These are phyloP conservation scores for Tubosaeta sp. DNA, from an alignment of 768 basidiomycete genomes.

Conservation along the genomic window DNA sequence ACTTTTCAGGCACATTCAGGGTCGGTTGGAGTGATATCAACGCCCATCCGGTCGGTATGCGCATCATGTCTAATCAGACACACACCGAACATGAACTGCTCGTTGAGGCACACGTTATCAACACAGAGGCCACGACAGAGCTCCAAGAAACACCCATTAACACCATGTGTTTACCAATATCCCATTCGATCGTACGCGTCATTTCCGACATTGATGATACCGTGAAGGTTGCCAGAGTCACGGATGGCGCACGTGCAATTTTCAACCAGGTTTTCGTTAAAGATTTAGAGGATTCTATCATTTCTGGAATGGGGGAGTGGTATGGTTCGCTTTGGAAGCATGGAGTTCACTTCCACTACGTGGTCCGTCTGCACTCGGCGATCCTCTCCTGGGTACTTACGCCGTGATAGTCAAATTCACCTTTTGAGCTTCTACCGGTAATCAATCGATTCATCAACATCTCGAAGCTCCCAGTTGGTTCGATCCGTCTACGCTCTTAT, in stretches of 20 bases:
- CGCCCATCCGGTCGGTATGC: slow-evolving; percentile 52
- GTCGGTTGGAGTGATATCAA: slow-evolving; percentile 70
- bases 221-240: slow-evolving; percentile 61
- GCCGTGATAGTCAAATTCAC: slow-evolving; percentile 73
- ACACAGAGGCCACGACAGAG: slow-evolving; percentile 37
- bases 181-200: slow-evolving; percentile 64
- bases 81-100: slow-evolving; percentile 44
- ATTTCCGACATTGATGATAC: slow-evolving; percentile 97
- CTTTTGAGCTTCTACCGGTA: slow-evolving; percentile 78
- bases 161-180: slow-evolving; percentile 43
- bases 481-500: slow-evolving; percentile 80
- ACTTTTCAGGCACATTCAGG: slow-evolving; percentile 60
- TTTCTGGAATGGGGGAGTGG: slow-evolving; percentile 82
- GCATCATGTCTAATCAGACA: slow-evolving; percentile 54
- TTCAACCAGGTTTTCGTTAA: slow-evolving; percentile 93
- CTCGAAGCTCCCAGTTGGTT: slow-evolving; percentile 68
- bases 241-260: slow-evolving; percentile 72
- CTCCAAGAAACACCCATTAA: slow-evolving; percentile 33
- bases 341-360: slow-evolving; percentile 84
- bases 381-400: neutral
- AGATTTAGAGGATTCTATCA: slow-evolving; percentile 70
- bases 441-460: slow-evolving; percentile 70
- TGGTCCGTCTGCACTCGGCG: slow-evolving; percentile 48
- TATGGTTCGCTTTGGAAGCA: slow-evolving; percentile 61
- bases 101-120: slow-evolving; percentile 45